phyloP scores from a whole-genome alignment of 768 basidiomycete genomes.

The Termitomyces sp. region DNA sequence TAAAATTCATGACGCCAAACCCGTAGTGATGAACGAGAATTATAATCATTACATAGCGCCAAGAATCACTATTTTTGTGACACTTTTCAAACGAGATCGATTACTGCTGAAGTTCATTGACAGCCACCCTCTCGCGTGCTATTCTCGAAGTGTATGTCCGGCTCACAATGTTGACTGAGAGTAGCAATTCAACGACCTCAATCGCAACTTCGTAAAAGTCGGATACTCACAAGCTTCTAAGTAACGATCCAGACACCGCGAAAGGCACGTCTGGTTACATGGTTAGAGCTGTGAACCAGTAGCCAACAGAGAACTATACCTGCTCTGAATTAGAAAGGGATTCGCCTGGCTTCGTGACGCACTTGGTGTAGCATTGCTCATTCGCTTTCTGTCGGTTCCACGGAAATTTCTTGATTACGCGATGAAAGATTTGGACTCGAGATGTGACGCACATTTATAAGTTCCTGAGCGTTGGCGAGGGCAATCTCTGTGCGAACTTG shows the following conservation, averaged over 20 bases:
- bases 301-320: slow-evolving; percentile 35
- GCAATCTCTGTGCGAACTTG: slow-evolving; percentile 68
- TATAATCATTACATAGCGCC: not conserved
- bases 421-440: not conserved
- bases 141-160: slow-evolving; percentile 59
- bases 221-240: slow-evolving; percentile 75
- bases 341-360: slow-evolving; percentile 70
- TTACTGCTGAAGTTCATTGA: slow-evolving; percentile 3
- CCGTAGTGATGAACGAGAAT: not conserved
- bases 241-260: slow-evolving; percentile 77
- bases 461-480: slow-evolving; percentile 73
- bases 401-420: not conserved
- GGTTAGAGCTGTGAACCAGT: slow-evolving; percentile 3
- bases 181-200: not conserved
- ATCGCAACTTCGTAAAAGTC: not conserved
- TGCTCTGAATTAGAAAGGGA: slow-evolving; percentile 71
- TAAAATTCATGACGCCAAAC: not conserved
- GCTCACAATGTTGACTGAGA: slow-evolving; percentile 76
- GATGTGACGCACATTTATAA: slow-evolving; percentile 59
- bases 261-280: slow-evolving; percentile 62
- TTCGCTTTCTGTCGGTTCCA: slow-evolving; percentile 60
- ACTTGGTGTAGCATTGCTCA: slow-evolving; percentile 76
- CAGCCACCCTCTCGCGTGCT: slow-evolving; percentile 39
- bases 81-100: not conserved
- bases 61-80: not conserved